Conservation (phyloP, 2,329 filamentous ascomycete genomes). For the Alternaria sp. region DNA sequence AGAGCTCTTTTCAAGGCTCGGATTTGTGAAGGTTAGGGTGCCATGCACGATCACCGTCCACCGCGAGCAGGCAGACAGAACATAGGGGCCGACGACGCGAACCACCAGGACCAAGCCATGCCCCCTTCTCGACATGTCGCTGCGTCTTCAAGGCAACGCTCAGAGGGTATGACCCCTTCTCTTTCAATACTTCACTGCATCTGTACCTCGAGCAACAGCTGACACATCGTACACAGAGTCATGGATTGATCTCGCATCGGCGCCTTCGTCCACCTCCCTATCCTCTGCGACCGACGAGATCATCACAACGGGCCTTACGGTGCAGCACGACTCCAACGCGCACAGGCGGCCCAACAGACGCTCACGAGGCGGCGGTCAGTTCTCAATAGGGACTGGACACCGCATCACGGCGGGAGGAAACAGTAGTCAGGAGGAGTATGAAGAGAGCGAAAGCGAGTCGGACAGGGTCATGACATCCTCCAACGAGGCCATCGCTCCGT, state of each 20-base stretch:
- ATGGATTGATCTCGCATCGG: slow-evolving; percentile 93
- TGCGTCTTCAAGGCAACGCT: slow-evolving; percentile 32
- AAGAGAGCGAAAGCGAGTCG: slow-evolving; percentile 90
- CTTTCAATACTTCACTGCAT: not conserved
- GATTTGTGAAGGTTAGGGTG: not conserved
- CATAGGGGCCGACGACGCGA: slow-evolving; percentile 21
- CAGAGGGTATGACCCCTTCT: slow-evolving; percentile 31
- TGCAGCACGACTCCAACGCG: slow-evolving; percentile 69
- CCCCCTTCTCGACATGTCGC: slow-evolving; percentile 23
- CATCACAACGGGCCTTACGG: slow-evolving; percentile 83
- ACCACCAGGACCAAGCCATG: slow-evolving; percentile 27
- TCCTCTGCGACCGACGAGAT: slow-evolving; percentile 87
- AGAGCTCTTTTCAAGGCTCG: not conserved
- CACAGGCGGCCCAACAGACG: slow-evolving; percentile 64
- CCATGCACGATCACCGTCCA: slow-evolving; percentile 39
- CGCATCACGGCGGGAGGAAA: slow-evolving; percentile 61
- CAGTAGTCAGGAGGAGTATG: slow-evolving; percentile 93
- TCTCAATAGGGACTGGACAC: slow-evolving; percentile 42
- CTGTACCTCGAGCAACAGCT: slow-evolving; percentile 9
- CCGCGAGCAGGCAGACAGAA: slow-evolving; percentile 29
- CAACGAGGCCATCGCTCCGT: slow-evolving; percentile 61
- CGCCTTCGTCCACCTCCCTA: slow-evolving; percentile 90
- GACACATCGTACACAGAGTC: slow-evolving; percentile 69
- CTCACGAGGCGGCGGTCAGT: slow-evolving; percentile 39
- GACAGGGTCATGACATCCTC: slow-evolving; percentile 72